These are phyloP conservation scores for Choiromyces venosus DNA, from an alignment of 495 filamentous ascomycete species.

Conservation along the genomic window DNA sequence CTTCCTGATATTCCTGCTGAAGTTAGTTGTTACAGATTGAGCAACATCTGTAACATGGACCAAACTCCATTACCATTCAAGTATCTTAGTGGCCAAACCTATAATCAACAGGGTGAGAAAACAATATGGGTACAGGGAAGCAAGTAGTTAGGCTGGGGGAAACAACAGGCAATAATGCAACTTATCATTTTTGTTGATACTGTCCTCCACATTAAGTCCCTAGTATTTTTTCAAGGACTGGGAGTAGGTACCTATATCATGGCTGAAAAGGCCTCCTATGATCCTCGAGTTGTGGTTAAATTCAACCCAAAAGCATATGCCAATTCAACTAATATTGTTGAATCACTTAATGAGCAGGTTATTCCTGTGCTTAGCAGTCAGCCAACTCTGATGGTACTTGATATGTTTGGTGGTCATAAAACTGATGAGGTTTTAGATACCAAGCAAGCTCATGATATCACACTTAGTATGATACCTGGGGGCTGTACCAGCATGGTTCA, in stretches of 20 bases:
- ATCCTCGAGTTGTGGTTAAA: slow-evolving; percentile 5
- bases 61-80: slow-evolving; percentile 13
- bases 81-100: slow-evolving; percentile 13
- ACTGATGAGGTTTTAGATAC: neutral
- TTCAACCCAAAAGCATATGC: slow-evolving; percentile 13
- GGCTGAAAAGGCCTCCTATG: neutral
- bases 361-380: neutral
- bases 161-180: slow-evolving; percentile 14
- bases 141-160: slow-evolving; percentile 5
- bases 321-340: neutral
- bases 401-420: slow-evolving; percentile 5
- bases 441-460: slow-evolving; percentile 2
- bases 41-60: slow-evolving; percentile 13
- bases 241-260: neutral
- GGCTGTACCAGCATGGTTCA: neutral
- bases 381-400: slow-evolving; percentile 2
- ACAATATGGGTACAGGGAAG: slow-evolving; percentile 9
- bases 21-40: slow-evolving; percentile 3
- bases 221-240: slow-evolving; percentile 11
- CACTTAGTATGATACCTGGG: neutral
- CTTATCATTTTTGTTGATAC: slow-evolving; percentile 2
- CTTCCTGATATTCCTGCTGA: neutral
- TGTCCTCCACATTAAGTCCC: neutral
- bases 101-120: slow-evolving; percentile 9
- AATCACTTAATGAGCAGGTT: slow-evolving; percentile 5